A percentile compares a stretch with the other conserved stretches of the same genome.
Conservation (phyloP, 768 basidiomycete genomes). For the Tephrocybe sp. region DNA sequence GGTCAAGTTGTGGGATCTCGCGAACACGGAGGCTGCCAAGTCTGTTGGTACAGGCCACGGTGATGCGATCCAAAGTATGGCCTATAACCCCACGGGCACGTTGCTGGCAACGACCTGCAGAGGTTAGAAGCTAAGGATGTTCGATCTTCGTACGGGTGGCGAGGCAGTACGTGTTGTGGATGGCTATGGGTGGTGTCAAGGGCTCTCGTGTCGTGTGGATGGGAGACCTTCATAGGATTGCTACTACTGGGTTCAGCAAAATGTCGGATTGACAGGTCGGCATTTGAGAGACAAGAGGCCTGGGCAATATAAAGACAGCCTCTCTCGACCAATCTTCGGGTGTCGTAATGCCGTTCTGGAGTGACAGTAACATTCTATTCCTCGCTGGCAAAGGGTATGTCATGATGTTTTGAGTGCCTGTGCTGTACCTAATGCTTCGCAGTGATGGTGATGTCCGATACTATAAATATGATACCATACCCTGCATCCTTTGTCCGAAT, state of each 20-base stretch:
- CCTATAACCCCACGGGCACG: conserved; percentile 80
- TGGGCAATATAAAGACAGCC: conserved; percentile 74
- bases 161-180: conserved; percentile 84
- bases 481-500: conserved; percentile 74
- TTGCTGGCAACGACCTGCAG: conserved; percentile 86
- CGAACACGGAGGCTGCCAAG: conserved; percentile 62
- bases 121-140: conserved; percentile 89
- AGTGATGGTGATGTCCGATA: conserved; percentile 98
- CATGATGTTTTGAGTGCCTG: conserved; percentile 13
- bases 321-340: conserved; percentile 88
- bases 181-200: conserved; percentile 92
- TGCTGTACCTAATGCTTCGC: conserved; percentile 2
- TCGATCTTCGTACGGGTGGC: conserved; percentile 81
- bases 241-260: conserved; percentile 95
- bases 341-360: conserved; percentile 97
- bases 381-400: conserved; percentile 87
- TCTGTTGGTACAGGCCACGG: conserved; percentile 68
- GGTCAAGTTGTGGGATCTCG: conserved; percentile 91
- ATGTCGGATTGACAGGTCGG: conserved; percentile 93
- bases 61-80: conserved; percentile 84
- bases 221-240: conserved; percentile 85
- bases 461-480: conserved; percentile 90
- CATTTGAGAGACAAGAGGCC: conserved; percentile 83
- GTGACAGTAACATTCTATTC: conserved; percentile 89
- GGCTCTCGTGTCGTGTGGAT: conserved; percentile 88